Conservation (phyloP, 257 asterid species). For the Nicotiana tabacum region DNA sequence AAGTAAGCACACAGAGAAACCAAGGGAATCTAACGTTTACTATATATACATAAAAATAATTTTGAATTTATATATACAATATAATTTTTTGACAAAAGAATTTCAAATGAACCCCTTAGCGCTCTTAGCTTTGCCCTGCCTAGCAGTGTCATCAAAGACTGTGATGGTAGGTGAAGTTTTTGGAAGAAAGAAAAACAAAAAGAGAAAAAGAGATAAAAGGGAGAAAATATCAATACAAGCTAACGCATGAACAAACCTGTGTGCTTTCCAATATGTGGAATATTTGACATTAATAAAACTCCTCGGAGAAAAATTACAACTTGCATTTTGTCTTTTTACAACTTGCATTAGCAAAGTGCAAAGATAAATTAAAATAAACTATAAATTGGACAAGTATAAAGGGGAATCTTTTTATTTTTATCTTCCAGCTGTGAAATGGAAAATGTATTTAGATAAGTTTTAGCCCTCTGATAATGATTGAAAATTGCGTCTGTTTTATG, state of each 20-base stretch:
- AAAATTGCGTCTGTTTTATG: neutral
- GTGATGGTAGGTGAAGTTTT: neutral
- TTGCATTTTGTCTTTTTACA: no score
- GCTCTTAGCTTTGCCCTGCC: neutral
- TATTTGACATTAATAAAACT: neutral
- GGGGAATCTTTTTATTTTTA: neutral
- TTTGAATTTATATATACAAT: no score
- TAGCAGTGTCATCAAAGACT: neutral
- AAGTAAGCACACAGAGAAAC: no score
- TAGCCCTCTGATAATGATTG: neutral
- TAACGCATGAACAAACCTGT: neutral
- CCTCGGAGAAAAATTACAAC: no score
- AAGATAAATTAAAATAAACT: neutral
- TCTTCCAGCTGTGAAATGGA: neutral
- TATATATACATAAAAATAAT: no score
- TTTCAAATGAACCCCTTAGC: no score
- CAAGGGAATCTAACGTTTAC: no score
- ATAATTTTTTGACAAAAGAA: no score
- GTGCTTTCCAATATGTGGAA: neutral
- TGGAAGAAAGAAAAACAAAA: neutral
- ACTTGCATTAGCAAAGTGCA: neutral
- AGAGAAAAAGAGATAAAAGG: no score
- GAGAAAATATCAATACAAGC: neutral
- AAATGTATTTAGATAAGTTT: neutral
- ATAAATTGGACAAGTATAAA: neutral